A percentile compares a stretch with the other conserved stretches of the same genome.
phyloP scores from a whole-genome alignment of 1,284 basidiomycete genomes.

The Apiotrichum siamense region DNA sequence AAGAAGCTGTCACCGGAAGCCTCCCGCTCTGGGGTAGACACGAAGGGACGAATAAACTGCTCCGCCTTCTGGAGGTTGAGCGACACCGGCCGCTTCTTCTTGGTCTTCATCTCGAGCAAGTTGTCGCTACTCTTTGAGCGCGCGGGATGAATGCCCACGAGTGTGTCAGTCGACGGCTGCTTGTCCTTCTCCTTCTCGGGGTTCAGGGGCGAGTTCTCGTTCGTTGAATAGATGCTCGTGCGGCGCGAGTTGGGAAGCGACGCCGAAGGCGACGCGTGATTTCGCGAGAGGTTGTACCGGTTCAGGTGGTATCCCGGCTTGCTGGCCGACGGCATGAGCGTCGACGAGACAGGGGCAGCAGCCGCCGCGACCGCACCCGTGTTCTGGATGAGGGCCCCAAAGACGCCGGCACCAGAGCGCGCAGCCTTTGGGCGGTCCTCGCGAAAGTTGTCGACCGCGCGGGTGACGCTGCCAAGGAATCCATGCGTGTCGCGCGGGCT shows the following conservation, averaged over 20 bases:
- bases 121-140: constrained; percentile 18
- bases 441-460: constrained; percentile 16
- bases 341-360: constrained; percentile 55
- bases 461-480: background rate
- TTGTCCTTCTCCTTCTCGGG: background rate
- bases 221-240: background rate
- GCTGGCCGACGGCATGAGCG: constrained; percentile 61
- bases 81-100: constrained; percentile 18
- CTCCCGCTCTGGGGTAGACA: background rate
- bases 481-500: background rate
- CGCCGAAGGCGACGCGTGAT: background rate
- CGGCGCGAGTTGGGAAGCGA: background rate
- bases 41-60: constrained; percentile 27
- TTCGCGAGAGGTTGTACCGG: constrained; percentile 47
- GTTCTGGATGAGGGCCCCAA: constrained; percentile 66
- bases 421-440: constrained; percentile 53
- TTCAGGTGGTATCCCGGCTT: constrained; percentile 63
- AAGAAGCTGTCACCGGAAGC: background rate
- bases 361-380: constrained; percentile 60
- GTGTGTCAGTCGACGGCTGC: background rate
- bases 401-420: constrained; percentile 59
- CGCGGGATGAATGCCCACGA: background rate
- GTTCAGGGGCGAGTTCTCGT: background rate
- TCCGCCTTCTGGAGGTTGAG: constrained; percentile 31
- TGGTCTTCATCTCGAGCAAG: constrained; percentile 26